phyloP scores from a whole-genome alignment of 208 protist genomes.

The Wallacemonas collosoma region DNA sequence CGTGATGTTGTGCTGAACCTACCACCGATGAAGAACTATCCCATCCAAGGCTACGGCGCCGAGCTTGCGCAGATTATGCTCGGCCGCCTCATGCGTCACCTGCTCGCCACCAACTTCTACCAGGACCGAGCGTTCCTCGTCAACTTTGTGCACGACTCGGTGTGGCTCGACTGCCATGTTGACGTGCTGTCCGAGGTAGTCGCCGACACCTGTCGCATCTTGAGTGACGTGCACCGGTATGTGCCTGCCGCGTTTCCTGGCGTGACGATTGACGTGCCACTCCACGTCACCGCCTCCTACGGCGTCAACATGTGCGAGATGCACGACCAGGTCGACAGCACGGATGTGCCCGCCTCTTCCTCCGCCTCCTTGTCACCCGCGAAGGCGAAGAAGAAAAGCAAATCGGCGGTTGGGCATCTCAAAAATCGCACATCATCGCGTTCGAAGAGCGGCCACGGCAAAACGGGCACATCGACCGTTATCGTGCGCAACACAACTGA shows the following conservation, averaged over 20 bases:
- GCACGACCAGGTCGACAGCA: constrained; percentile 39
- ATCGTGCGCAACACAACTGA: neutral
- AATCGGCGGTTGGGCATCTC: no score
- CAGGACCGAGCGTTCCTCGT: constrained; percentile 62
- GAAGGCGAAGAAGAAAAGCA: neutral
- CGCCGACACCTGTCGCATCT: constrained; percentile 53
- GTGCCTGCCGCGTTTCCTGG: constrained; percentile 76
- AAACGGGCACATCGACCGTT: neutral
- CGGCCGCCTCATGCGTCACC: constrained; percentile 77
- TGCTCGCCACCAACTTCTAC: constrained; percentile 70
- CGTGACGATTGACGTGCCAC: constrained; percentile 62
- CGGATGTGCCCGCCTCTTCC: neutral
- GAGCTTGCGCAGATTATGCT: constrained; percentile 92
- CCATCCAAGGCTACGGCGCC: constrained; percentile 88
- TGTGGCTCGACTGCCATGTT: constrained; percentile 90
- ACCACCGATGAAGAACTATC: constrained; percentile 89
- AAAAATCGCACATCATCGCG: no score
- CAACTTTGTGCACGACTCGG: constrained; percentile 92
- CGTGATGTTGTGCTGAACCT: constrained; percentile 82
- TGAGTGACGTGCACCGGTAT: constrained; percentile 73
- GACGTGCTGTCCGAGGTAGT: constrained; percentile 73
- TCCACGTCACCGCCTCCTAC: constrained; percentile 68
- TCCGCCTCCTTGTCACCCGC: no score
- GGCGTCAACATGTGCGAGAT: constrained; percentile 85
- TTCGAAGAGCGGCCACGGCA: neutral